Evolutionary conservation across 2,329 filamentous ascomycete genomes (phyloP), one percentile per base, ranked within the genome.

Genomic region (Diaporthe destruens): DNA sequence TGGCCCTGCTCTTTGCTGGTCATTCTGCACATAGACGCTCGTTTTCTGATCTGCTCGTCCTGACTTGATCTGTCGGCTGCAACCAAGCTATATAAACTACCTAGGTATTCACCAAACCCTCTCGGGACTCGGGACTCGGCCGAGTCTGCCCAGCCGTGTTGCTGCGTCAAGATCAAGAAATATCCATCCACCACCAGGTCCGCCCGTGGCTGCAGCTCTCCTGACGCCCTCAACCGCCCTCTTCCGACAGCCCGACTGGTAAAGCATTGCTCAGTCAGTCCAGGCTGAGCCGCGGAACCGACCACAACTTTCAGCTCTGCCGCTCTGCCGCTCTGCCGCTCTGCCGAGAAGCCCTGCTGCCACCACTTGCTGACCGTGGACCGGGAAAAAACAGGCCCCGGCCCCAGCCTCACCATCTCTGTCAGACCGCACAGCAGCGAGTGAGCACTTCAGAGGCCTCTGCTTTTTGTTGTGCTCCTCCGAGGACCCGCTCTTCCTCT

Each of bases 171-270:
- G 39, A 51, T 25, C 53, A 51, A 39, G 18, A 42, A 29, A 25
- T 23, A 18, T 55, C 59, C 59, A 65, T 44, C 12, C 14, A 20
- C 55, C 32, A 14, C 55, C 44, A 49, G 39, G 54, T 14, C 14
- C 53, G n/a, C 34, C 11, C 20, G 67, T n/a, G 55, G 55, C 68
- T 70, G 68, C 55, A 70, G 68, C 55, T 70, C 68, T 61, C 47
- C 44, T 70, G 44, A 70, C 68, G 36, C 55, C 29, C 42, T 12
- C 39, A 18, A 2, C 34, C 29, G 34, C 39, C 44, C 32, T 29
- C 54, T 44, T 34, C 42, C 67, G 49, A 53, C 53, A 18, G 32
- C 7, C 32, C 54, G 67, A 42, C 55, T 59, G 32, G n/a, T 69
- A 51, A 42, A 42, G 11, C 14, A 59, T n/a, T 16, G 42, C 25